A percentile compares a stretch with the other conserved stretches of the same genome.
phyloP scores from a whole-genome alignment of 768 basidiomycete genomes.

The Suillus discolor region DNA sequence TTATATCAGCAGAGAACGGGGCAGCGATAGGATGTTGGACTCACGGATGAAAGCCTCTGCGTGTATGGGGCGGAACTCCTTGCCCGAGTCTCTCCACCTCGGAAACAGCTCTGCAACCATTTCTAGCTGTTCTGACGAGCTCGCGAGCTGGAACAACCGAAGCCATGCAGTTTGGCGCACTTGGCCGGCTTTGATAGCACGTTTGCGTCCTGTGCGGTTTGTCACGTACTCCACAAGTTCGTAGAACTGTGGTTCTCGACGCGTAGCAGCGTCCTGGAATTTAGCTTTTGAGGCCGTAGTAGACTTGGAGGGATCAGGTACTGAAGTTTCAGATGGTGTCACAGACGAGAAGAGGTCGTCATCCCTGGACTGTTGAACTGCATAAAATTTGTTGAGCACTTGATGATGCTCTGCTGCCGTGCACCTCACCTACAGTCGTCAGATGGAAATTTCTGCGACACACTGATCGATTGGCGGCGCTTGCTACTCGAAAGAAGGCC shows the following conservation, averaged over 20 bases:
- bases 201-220: conserved; percentile 32
- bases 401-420: background rate
- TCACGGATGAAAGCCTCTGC: conserved; percentile 57
- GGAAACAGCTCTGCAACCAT: conserved; percentile 50
- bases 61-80: conserved; percentile 40
- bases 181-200: conserved; percentile 31
- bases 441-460: background rate
- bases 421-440: conserved; percentile 1
- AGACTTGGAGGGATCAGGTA: background rate
- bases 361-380: conserved; percentile 21
- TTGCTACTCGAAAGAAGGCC: conserved; percentile 2
- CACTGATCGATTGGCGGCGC: background rate
- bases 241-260: conserved; percentile 26
- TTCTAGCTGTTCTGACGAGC: conserved; percentile 50
- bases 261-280: background rate
- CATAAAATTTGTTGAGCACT: background rate
- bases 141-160: conserved; percentile 53
- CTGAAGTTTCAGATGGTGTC: conserved; percentile 3
- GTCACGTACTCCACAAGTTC: conserved; percentile 28
- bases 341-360: conserved; percentile 18
- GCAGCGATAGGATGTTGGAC: conserved; percentile 26
- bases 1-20: background rate
- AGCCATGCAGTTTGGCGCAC: conserved; percentile 52
- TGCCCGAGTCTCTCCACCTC: conserved; percentile 47
- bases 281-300: background rate